Conservation (phyloP, 768 basidiomycete species). For the Boletus eberwhitei region DNA sequence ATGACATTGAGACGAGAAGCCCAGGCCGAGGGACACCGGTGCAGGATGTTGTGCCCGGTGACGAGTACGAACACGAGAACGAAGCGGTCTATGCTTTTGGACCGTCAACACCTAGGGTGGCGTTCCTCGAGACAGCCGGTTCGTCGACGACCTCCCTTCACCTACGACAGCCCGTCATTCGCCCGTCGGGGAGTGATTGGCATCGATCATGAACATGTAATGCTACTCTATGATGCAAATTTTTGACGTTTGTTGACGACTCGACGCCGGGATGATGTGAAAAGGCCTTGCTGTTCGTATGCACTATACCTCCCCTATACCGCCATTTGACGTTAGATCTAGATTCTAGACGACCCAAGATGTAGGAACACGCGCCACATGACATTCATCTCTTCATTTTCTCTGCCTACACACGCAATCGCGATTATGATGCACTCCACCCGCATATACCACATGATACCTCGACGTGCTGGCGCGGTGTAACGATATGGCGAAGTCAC, state of each 20-base stretch:
- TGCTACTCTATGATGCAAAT: background rate
- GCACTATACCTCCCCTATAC: background rate
- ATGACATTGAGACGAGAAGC: conserved; percentile 15
- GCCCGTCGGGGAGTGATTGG: background rate
- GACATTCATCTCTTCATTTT: background rate
- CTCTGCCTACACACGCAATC: background rate
- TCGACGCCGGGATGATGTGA: background rate
- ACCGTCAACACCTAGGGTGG: background rate
- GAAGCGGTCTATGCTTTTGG: conserved; percentile 12
- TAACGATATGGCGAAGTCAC: conserved; percentile 19
- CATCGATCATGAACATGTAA: background rate
- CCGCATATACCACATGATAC: background rate
- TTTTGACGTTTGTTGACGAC: conserved; percentile 4
- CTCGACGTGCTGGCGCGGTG: conserved; percentile 18
- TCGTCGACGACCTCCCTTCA: background rate
- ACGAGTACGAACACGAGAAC: conserved; percentile 2
- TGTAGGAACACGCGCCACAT: background rate
- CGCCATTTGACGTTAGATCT: background rate
- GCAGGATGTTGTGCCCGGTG: background rate
- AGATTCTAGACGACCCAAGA: conserved; percentile 7
- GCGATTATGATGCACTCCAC: background rate
- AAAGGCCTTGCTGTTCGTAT: conserved; percentile 14
- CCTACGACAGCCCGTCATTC: background rate
- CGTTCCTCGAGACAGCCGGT: conserved; percentile 9
- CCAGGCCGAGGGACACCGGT: conserved; percentile 2